Evolutionary conservation across 2,329 filamentous ascomycete species (phyloP).

Genomic region (Cercospora zeina): DNA sequence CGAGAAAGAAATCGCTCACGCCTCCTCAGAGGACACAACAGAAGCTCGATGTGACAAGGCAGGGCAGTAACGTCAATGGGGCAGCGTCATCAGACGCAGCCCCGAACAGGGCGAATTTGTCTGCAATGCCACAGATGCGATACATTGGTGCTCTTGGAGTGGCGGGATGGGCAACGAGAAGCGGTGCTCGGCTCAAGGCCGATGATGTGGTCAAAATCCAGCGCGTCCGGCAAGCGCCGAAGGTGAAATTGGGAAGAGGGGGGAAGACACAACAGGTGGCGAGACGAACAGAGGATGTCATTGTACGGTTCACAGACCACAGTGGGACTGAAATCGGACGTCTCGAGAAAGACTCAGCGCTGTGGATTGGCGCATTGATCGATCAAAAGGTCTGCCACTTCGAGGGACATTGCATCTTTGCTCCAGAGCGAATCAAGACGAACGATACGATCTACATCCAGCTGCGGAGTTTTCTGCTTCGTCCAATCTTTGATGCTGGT

Average conservation of each 20-base stretch:
- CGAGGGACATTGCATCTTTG: constrained; percentile 84
- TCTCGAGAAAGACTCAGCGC: constrained; percentile 79
- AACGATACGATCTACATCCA: constrained; percentile 96
- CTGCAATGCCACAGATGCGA: constrained; percentile 58
- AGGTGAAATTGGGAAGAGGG: constrained; percentile 45
- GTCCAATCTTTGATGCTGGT: constrained; percentile 68
- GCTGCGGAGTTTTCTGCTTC: constrained; percentile 73
- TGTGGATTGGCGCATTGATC: constrained; percentile 88
- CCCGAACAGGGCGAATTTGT: constrained; percentile 25
- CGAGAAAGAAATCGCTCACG: constrained; percentile 24
- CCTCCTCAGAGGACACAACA: constrained; percentile 20
- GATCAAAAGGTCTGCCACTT: constrained; percentile 89
- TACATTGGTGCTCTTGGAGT: constrained; percentile 93
- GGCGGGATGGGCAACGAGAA: constrained; percentile 87
- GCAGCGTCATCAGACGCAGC: constrained; percentile 9
- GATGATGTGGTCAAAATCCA: constrained; percentile 85
- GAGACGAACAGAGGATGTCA: constrained; percentile 73
- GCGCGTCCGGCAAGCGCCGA: constrained; percentile 71
- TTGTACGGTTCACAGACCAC: constrained; percentile 85
- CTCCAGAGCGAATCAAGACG: constrained; percentile 77
- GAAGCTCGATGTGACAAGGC: constrained; percentile 18
- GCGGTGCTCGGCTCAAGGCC: constrained; percentile 72
- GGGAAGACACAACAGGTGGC: constrained; percentile 51
- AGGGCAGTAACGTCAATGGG: constrained; percentile 13
- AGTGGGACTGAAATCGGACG: constrained; percentile 81